phyloP scores from a whole-genome alignment of 192 early-diverging fungal species.

The Rhizophagus sp. region DNA sequence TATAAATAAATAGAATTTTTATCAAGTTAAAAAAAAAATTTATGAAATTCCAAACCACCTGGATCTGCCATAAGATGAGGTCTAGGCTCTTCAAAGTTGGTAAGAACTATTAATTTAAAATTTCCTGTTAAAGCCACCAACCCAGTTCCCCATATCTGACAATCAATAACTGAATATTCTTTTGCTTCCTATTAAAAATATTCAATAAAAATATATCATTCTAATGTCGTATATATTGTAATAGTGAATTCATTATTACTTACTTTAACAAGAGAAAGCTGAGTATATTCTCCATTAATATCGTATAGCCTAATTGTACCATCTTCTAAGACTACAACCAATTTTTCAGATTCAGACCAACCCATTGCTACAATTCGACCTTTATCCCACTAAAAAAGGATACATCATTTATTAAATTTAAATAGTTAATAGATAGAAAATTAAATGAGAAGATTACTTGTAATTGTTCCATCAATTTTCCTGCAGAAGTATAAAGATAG shows the following conservation, averaged over 20 bases:
- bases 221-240: not conserved
- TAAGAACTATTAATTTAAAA: slow-evolving; percentile 78
- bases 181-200: slow-evolving; percentile 66
- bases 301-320: slow-evolving; percentile 81
- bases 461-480: slow-evolving; percentile 81
- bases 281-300: slow-evolving; percentile 77
- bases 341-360: slow-evolving; percentile 87
- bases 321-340: slow-evolving; percentile 86
- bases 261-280: slow-evolving; percentile 81
- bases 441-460: slow-evolving; percentile 50
- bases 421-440: not conserved
- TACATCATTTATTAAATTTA: not conserved
- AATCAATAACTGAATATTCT: slow-evolving; percentile 79
- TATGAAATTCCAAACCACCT: slow-evolving; percentile 36
- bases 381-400: slow-evolving; percentile 73
- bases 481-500: slow-evolving; percentile 84
- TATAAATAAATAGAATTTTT: not conserved
- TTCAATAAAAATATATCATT: not conserved
- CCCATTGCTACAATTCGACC: slow-evolving; percentile 87
- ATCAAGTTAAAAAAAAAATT: not conserved
- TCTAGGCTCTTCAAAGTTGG: slow-evolving; percentile 83
- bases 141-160: slow-evolving; percentile 88
- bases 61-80: slow-evolving; percentile 75
- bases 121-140: slow-evolving; percentile 89
- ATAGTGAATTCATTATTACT: not conserved